These are phyloP conservation scores for Dichomitus squalens DNA, from an alignment of 1,284 basidiomycete genomes.

Conservation along the genomic window DNA sequence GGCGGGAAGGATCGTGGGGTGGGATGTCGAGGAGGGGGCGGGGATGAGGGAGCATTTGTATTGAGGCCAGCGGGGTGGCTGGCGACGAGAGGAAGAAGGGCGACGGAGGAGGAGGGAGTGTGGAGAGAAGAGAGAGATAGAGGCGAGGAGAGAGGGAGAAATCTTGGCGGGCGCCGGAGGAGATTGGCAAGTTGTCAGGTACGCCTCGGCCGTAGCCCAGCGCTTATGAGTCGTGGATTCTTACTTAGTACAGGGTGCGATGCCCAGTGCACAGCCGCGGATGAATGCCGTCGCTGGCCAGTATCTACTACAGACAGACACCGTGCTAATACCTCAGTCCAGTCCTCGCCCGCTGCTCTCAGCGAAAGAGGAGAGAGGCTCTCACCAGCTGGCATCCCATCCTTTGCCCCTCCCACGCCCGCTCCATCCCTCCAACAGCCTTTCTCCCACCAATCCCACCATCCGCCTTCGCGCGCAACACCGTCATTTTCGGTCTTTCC, in stretches of 20 bases:
- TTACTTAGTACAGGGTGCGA: too few species aligned
- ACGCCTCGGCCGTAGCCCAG: background rate
- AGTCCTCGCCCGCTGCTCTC: too few species aligned
- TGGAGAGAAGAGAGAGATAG: conserved; percentile 3
- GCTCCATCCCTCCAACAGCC: background rate
- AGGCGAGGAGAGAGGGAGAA: conserved; percentile 14
- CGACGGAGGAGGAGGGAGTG: conserved; percentile 6
- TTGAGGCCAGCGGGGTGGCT: background rate
- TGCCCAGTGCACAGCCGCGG: conserved; percentile 19
- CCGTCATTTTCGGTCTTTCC: background rate
- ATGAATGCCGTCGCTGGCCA: background rate
- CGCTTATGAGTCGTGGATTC: too few species aligned
- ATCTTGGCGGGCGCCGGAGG: conserved; percentile 9
- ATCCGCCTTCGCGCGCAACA: background rate
- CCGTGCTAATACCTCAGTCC: too few species aligned
- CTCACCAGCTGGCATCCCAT: background rate
- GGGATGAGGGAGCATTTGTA: conserved; percentile 22
- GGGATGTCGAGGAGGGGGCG: conserved; percentile 9
- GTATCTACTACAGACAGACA: background rate
- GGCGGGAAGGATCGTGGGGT: conserved; percentile 19
- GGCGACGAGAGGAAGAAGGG: background rate
- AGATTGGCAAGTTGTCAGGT: conserved; percentile 15
- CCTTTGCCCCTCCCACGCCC: background rate
- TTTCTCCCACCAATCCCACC: background rate
- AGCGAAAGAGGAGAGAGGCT: too few species aligned